Evolutionary conservation across 768 basidiomycete species (phyloP).

Genomic region (Termitomyces sp.): DNA sequence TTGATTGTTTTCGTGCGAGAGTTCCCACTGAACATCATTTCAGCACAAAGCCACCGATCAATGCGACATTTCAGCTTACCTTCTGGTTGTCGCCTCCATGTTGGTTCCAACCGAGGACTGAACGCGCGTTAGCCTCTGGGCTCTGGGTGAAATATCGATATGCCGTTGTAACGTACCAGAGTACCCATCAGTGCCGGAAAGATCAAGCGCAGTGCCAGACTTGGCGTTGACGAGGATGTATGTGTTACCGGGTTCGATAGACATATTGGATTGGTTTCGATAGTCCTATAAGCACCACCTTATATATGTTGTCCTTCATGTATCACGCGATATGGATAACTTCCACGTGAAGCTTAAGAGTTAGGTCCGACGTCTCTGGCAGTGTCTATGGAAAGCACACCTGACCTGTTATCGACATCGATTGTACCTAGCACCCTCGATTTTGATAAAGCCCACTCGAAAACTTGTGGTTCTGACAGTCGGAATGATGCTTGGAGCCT

Average conservation of each 20-base stretch:
- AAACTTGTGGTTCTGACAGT: not conserved
- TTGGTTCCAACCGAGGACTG: slow-evolving; percentile 41
- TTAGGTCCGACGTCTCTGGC: not conserved
- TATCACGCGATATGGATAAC: not conserved
- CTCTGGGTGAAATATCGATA: not conserved
- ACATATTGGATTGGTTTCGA: slow-evolving; percentile 12
- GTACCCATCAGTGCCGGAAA: slow-evolving; percentile 43
- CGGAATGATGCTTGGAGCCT: not conserved
- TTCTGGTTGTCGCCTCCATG: slow-evolving; percentile 45
- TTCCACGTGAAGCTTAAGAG: too few relatives aligned
- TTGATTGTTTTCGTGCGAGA: slow-evolving; percentile 12
- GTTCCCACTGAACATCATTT: slow-evolving; percentile 19
- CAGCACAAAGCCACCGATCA: not conserved
- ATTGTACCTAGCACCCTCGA: slow-evolving; percentile 14
- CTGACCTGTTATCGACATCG: slow-evolving; percentile 19
- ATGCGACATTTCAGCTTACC: slow-evolving; percentile 23
- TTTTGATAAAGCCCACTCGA: not conserved
- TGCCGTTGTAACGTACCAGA: slow-evolving; percentile 26
- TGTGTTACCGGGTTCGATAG: slow-evolving; percentile 14
- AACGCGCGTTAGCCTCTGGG: not conserved
- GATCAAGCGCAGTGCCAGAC: slow-evolving; percentile 42
- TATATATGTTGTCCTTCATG: not conserved
- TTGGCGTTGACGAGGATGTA: slow-evolving; percentile 28
- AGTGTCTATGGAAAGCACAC: not conserved
- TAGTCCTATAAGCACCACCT: not conserved